A percentile compares a stretch with the other conserved stretches of the same genome.
phyloP scores from a whole-genome alignment of 2,329 filamentous ascomycete species.

The Sphaerostilbella broomeana region DNA sequence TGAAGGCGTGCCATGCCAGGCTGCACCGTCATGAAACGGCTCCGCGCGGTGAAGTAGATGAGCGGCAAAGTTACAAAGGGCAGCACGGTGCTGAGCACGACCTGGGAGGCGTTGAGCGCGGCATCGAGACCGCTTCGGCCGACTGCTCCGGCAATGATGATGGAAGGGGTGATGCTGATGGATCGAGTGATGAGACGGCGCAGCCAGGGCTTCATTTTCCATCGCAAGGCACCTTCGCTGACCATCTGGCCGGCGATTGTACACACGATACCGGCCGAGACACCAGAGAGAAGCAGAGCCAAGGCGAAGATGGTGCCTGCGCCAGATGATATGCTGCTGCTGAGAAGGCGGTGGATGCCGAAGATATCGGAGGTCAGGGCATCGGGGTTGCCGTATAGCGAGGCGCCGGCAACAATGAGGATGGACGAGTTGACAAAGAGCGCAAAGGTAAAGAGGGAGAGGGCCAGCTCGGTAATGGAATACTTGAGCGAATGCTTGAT shows the following conservation, averaged over 20 bases:
- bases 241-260: conserved; percentile 90
- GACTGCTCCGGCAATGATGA: conserved; percentile 75
- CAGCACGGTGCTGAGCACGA: conserved; percentile 69
- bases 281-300: conserved; percentile 70
- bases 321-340: conserved; percentile 59
- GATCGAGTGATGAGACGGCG: conserved; percentile 69
- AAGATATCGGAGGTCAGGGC: conserved; percentile 72
- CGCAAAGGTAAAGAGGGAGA: conserved; percentile 75
- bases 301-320: conserved; percentile 82
- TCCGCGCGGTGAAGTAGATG: conserved; percentile 76
- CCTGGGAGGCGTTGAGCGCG: conserved; percentile 70
- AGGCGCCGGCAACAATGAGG: conserved; percentile 72
- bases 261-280: conserved; percentile 79
- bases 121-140: conserved; percentile 63
- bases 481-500: conserved; percentile 69
- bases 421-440: conserved; percentile 81
- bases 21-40: conserved; percentile 70
- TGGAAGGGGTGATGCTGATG: conserved; percentile 74
- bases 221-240: conserved; percentile 71
- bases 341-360: conserved; percentile 69
- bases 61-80: conserved; percentile 79
- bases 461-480: conserved; percentile 61
- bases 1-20: conserved; percentile 35
- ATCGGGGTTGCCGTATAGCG: conserved; percentile 56
- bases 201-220: conserved; percentile 70